These are phyloP conservation scores for Penicillium sp. DNA, from an alignment of 2,329 filamentous ascomycete genomes.

Conservation along the genomic window DNA sequence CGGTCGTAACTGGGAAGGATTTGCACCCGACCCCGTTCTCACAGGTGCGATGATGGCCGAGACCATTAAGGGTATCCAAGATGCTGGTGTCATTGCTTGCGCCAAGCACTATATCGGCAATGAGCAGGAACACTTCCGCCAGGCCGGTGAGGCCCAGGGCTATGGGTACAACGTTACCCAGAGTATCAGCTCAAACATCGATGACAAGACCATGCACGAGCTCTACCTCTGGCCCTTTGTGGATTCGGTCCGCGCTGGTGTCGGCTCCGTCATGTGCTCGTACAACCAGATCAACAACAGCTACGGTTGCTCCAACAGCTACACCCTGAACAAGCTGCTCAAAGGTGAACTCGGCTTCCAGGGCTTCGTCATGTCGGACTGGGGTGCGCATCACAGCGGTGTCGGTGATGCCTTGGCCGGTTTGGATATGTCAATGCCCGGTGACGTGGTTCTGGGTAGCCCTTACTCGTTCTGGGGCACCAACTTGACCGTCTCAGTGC, in stretches of 20 bases:
- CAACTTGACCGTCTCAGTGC: constrained; percentile 82
- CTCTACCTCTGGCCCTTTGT: constrained; percentile 69
- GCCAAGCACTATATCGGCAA: constrained; percentile 76
- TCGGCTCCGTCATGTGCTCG: constrained; percentile 70
- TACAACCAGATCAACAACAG: constrained; percentile 73
- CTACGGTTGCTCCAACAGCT: constrained; percentile 67
- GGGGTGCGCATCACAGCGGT: constrained; percentile 75
- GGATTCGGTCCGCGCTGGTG: constrained; percentile 67
- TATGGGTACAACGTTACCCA: constrained; percentile 67
- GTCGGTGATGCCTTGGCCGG: constrained; percentile 67
- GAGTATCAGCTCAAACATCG: constrained; percentile 61
- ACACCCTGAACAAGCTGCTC: constrained; percentile 62
- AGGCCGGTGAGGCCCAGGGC: constrained; percentile 58
- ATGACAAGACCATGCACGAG: constrained; percentile 66
- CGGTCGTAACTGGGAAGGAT: constrained; percentile 69
- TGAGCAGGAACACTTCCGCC: constrained; percentile 74
- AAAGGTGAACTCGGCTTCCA: constrained; percentile 78
- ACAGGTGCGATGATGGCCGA: constrained; percentile 72
- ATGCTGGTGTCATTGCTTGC: constrained; percentile 78
- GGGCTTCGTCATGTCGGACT: constrained; percentile 70
- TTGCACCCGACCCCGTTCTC: constrained; percentile 73
- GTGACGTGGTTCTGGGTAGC: constrained; percentile 75
- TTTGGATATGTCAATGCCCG: constrained; percentile 82
- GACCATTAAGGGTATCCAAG: constrained; percentile 78
- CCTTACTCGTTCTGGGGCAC: constrained; percentile 77